phyloP scores from a whole-genome alignment of 176 grass and related monocot species.

The Coix lacrymajobi region DNA sequence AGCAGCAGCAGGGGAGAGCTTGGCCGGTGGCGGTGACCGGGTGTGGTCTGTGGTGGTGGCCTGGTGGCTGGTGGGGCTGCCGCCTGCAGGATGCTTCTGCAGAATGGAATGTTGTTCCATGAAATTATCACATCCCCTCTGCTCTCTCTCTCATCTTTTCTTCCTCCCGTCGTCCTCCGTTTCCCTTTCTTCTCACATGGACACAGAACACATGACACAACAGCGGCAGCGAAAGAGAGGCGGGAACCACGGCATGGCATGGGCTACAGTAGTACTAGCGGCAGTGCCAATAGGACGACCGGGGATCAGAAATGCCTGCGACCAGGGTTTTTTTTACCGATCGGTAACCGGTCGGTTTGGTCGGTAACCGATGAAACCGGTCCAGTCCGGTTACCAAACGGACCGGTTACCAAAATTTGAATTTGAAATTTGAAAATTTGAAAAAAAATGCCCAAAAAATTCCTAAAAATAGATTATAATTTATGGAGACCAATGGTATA shows the following conservation, averaged over 20 bases:
- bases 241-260: not conserved
- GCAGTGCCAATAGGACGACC: not conserved
- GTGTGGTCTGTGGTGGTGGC: no score
- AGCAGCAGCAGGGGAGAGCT: not conserved
- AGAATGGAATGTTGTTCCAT: slow-evolving; percentile 56
- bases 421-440: no score
- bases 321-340: no score
- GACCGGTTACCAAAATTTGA: no score
- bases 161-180: not conserved
- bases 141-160: no score
- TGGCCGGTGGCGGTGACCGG: not conserved
- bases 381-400: no score
- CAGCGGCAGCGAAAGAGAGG: not conserved
- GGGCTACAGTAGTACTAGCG: not conserved
- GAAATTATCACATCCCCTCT: slow-evolving; percentile 8
- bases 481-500: no score
- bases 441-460: no score
- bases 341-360: no score
- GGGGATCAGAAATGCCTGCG: not conserved
- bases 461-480: no score
- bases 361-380: no score
- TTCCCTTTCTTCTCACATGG: no score
- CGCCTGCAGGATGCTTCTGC: slow-evolving; percentile 33
- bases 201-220: not conserved
- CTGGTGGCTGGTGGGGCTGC: not conserved